Evolutionary conservation across 768 basidiomycete species (phyloP), one percentile per base, ranked within the genome.

Genomic region (Asterophora parasitica): DNA sequence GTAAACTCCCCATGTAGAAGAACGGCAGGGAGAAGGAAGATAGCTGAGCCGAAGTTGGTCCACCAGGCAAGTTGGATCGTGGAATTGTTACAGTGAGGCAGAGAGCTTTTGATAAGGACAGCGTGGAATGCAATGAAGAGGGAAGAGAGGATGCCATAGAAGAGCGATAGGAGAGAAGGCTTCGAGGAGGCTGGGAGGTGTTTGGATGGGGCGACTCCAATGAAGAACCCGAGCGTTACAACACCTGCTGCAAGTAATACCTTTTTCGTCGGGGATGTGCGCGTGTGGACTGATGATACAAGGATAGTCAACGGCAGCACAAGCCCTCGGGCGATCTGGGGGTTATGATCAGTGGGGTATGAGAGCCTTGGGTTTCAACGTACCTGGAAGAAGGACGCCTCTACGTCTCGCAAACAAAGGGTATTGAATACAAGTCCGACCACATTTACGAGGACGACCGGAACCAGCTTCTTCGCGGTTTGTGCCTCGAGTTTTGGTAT

Each of bases 331-430:
- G 90, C 91, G 58, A 94, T 89, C 83, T 92, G 41, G 23, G 28
- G 46, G n/a, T 13, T 37, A 48, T 27, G 13, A 41, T 41, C 12
- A 39, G 15, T 37, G n/a, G 41, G 37, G 42, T 41, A 30, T n/a
- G 33, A 28, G 17, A 27, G 28, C 27, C 30, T n/a, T 19, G 34
- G 10, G 33, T 20, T 33, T 8, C 20, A 12, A 15, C 53, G 31
- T 53, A 83, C 85, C 73, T 88, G 87, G 65, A 88, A 91, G 64
- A 85, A 91, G 0, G 83, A 81, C 2, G 88, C 86, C 47, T 90
- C 88, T 15, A 91, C 86, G 44, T 79, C 82, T 20, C 85, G 75
- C 44, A 90, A 69, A 58, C 88, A 90, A 4, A 88, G 74, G 1
- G 82, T 88, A 54, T 89, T 89, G 71, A 89, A 88, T 1, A 86